A percentile compares a stretch with the other conserved stretches of the same genome.
phyloP scores from a whole-genome alignment of 805 yeast species.

The Diddensiella caesifluorescens region DNA sequence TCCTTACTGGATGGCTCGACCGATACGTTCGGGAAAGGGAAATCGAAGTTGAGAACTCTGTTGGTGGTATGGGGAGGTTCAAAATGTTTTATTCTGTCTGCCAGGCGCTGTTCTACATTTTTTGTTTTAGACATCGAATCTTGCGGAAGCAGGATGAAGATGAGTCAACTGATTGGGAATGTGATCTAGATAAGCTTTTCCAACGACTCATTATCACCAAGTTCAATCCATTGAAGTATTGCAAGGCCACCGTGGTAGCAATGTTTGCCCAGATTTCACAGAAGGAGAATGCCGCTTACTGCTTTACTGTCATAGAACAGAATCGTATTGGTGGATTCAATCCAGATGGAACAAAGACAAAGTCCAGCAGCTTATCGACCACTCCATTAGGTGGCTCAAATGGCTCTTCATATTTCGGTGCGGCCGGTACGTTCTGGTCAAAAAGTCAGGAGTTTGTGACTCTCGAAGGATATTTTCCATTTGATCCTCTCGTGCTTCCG shows the following conservation, averaged over 20 bases:
- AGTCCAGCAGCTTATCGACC: slow-evolving; percentile 21
- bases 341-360: slow-evolving; percentile 7
- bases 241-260: slow-evolving; percentile 87
- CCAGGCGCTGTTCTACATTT: slow-evolving; percentile 84
- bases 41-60: slow-evolving; percentile 58
- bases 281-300: slow-evolving; percentile 82
- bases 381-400: slow-evolving; percentile 23
- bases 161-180: slow-evolving; percentile 53
- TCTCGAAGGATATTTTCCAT: slow-evolving; percentile 93
- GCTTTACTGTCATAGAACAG: slow-evolving; percentile 87
- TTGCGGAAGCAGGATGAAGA: slow-evolving; percentile 40
- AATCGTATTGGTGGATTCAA: slow-evolving; percentile 57
- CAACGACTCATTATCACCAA: slow-evolving; percentile 79
- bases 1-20: slow-evolving; percentile 77
- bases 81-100: slow-evolving; percentile 84
- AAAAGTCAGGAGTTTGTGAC: slow-evolving; percentile 80
- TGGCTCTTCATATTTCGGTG: slow-evolving; percentile 37
- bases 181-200: slow-evolving; percentile 77
- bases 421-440: slow-evolving; percentile 26
- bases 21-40: slow-evolving; percentile 81
- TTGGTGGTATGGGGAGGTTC: slow-evolving; percentile 84
- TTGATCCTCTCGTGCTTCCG: slow-evolving; percentile 81
- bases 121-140: slow-evolving; percentile 75
- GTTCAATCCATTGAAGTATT: slow-evolving; percentile 88
- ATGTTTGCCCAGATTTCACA: slow-evolving; percentile 93